Evolutionary conservation across 352 stramenopile genomes (phyloP).

Genomic region (Plasmopara viticola): DNA sequence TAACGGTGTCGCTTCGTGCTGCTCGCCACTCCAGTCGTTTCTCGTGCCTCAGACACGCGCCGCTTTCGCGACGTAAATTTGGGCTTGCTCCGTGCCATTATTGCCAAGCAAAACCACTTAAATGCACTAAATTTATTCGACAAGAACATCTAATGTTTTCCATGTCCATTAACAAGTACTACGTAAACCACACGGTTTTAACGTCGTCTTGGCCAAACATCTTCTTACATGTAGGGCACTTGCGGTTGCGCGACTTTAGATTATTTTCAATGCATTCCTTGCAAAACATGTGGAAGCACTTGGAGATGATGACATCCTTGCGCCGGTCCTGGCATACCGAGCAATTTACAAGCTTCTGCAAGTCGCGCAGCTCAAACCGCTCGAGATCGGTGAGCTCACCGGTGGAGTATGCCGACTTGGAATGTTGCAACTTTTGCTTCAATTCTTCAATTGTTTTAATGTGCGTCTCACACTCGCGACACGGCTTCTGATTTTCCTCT

Average conservation of each 20-base stretch:
- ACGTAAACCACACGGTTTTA: slow-evolving; percentile 82
- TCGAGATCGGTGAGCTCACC: slow-evolving; percentile 61
- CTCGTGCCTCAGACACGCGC: slow-evolving; percentile 4
- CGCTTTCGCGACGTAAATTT: slow-evolving; percentile 22
- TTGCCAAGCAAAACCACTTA: slow-evolving; percentile 22
- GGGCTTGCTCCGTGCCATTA: slow-evolving; percentile 33
- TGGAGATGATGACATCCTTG: slow-evolving; percentile 86
- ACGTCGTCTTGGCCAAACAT: slow-evolving; percentile 88
- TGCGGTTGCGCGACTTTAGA: slow-evolving; percentile 84
- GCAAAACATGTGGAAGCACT: slow-evolving; percentile 88
- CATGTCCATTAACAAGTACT: slow-evolving; percentile 9
- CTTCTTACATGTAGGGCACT: slow-evolving; percentile 87
- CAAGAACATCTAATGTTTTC: background rate
- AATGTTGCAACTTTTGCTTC: slow-evolving; percentile 35
- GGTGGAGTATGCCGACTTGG: slow-evolving; percentile 26
- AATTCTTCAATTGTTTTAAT: slow-evolving; percentile 47
- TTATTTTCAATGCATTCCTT: slow-evolving; percentile 85
- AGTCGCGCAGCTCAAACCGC: slow-evolving; percentile 71
- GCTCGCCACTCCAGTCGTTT: background rate
- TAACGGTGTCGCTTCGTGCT: slow-evolving; percentile 29
- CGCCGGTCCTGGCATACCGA: slow-evolving; percentile 78
- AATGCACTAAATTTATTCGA: too few relatives aligned
- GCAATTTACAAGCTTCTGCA: slow-evolving; percentile 81
- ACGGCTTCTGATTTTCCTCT: slow-evolving; percentile 49
- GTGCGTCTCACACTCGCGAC: slow-evolving; percentile 48